Evolutionary conservation across 192 early-diverging fungal species (phyloP).

Genomic region (Blastocladiella britannica): DNA sequence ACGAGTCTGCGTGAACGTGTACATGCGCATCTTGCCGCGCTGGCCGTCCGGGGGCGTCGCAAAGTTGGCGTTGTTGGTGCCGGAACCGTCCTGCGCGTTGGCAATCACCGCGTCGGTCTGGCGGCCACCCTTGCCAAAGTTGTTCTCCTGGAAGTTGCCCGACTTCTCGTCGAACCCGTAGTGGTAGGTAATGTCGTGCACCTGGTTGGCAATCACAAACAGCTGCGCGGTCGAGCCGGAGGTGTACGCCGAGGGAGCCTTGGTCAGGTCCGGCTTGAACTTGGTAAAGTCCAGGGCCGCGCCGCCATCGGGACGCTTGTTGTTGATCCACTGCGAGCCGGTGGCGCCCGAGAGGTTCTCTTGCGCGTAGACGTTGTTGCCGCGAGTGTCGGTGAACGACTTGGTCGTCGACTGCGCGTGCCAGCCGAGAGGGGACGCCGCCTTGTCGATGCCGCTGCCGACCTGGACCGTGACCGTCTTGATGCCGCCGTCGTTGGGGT

Average conservation of each 20-base stretch:
- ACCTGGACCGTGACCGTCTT: slow-evolving; percentile 15
- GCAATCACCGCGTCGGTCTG: slow-evolving; percentile 9
- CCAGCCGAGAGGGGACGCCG: slow-evolving; percentile 21
- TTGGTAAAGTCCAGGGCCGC: slow-evolving; percentile 15
- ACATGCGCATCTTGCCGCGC: slow-evolving; percentile 81
- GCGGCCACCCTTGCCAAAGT: slow-evolving; percentile 10
- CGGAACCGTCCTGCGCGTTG: neutral
- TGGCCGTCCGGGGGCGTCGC: slow-evolving; percentile 86
- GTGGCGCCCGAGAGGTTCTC: slow-evolving; percentile 24
- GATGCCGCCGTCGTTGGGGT: slow-evolving; percentile 25
- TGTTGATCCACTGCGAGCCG: slow-evolving; percentile 16
- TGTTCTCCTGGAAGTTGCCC: slow-evolving; percentile 41
- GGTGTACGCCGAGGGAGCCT: slow-evolving; percentile 17
- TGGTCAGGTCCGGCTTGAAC: slow-evolving; percentile 18
- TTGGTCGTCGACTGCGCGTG: slow-evolving; percentile 10
- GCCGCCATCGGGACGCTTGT: slow-evolving; percentile 9
- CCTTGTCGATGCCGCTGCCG: slow-evolving; percentile 5
- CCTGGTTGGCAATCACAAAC: slow-evolving; percentile 33
- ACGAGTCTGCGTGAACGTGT: slow-evolving; percentile 55
- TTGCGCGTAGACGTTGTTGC: slow-evolving; percentile 41
- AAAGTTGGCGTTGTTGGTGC: slow-evolving; percentile 78
- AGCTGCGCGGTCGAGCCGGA: slow-evolving; percentile 27
- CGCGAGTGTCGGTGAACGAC: slow-evolving; percentile 17
- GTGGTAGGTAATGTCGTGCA: slow-evolving; percentile 25
- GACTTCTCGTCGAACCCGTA: slow-evolving; percentile 28